A percentile compares a stretch with the other conserved stretches of the same genome.
Evolutionary conservation across 345 rosid species (phyloP).

Genomic region (Ceriops zippeliana): DNA sequence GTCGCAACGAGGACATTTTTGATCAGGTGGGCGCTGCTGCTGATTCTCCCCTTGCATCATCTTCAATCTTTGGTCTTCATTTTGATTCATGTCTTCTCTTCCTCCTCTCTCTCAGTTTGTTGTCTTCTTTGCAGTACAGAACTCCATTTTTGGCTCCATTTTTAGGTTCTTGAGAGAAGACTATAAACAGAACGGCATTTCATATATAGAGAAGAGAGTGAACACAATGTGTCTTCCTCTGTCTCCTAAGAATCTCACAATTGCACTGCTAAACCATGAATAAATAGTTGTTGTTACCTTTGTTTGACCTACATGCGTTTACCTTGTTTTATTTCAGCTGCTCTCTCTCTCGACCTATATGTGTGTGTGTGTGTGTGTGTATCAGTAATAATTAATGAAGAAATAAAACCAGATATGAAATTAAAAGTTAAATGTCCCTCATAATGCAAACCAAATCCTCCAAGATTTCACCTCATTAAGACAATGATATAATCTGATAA

Average conservation of each 20-base stretch:
- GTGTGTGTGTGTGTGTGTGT: not conserved
- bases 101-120: slow-evolving; percentile 12
- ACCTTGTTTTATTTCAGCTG: not conserved
- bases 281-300: not conserved
- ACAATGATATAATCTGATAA: not conserved
- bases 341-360: not conserved
- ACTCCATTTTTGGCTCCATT: slow-evolving; percentile 12
- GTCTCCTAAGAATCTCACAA: slow-evolving; percentile 7
- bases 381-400: slow-evolving; percentile 8
- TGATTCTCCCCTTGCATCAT: slow-evolving; percentile 22
- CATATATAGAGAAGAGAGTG: slow-evolving; percentile 16
- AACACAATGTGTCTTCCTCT: slow-evolving; percentile 20
- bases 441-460: slow-evolving; percentile 13
- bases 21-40: slow-evolving; percentile 21
- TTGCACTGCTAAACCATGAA: slow-evolving; percentile 19
- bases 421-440: slow-evolving; percentile 13
- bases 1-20: slow-evolving; percentile 65
- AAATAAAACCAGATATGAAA: slow-evolving; percentile 9
- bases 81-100: slow-evolving; percentile 27
- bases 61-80: slow-evolving; percentile 35
- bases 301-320: slow-evolving; percentile 3
- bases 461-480: slow-evolving; percentile 13
- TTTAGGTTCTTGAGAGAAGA: slow-evolving; percentile 11
- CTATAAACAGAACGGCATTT: not conserved
- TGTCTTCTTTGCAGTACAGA: not conserved